Conservation (phyloP, 2,329 filamentous ascomycete species). For the Chalaropsis ovoidea region DNA sequence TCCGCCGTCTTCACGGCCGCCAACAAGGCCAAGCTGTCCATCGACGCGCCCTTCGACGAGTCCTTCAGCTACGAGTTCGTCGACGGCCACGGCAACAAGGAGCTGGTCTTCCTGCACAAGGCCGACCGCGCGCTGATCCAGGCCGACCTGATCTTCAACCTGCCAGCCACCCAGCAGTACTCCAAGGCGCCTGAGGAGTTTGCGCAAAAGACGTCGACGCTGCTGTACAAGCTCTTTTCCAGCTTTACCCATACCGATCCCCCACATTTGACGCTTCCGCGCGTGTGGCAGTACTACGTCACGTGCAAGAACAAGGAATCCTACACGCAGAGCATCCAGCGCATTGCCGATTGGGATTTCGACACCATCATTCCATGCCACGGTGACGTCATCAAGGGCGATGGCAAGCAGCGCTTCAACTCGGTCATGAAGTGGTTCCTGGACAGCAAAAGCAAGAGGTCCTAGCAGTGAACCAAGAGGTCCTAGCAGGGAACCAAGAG, state of each 20-base stretch:
- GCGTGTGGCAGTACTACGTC: slow-evolving; percentile 61
- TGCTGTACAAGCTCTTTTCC: slow-evolving; percentile 39
- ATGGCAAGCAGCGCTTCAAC: slow-evolving; percentile 63
- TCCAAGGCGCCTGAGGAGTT: slow-evolving; percentile 37
- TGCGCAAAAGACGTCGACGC: slow-evolving; percentile 21
- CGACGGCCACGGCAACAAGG: slow-evolving; percentile 67
- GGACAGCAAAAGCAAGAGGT: slow-evolving; percentile 27
- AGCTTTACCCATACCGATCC: slow-evolving; percentile 47
- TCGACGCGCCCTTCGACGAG: slow-evolving; percentile 68
- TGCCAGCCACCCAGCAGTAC: slow-evolving; percentile 82
- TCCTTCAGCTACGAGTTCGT: slow-evolving; percentile 86
- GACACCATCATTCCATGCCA: slow-evolving; percentile 81
- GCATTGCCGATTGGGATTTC: slow-evolving; percentile 75
- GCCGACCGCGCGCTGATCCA: slow-evolving; percentile 71
- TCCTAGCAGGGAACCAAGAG: neutral
- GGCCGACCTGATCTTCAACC: slow-evolving; percentile 85
- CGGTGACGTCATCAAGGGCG: slow-evolving; percentile 71
- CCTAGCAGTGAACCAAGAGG: neutral
- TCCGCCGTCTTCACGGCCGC: slow-evolving; percentile 56
- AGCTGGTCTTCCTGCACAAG: slow-evolving; percentile 78
- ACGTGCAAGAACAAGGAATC: slow-evolving; percentile 49
- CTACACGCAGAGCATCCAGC: slow-evolving; percentile 58
- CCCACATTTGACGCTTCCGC: slow-evolving; percentile 51
- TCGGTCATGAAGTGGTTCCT: slow-evolving; percentile 81
- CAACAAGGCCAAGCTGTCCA: slow-evolving; percentile 41